These are phyloP conservation scores for Chaetothyriales sp. DNA, from an alignment of 2,329 filamentous ascomycete genomes.

Conservation along the genomic window DNA sequence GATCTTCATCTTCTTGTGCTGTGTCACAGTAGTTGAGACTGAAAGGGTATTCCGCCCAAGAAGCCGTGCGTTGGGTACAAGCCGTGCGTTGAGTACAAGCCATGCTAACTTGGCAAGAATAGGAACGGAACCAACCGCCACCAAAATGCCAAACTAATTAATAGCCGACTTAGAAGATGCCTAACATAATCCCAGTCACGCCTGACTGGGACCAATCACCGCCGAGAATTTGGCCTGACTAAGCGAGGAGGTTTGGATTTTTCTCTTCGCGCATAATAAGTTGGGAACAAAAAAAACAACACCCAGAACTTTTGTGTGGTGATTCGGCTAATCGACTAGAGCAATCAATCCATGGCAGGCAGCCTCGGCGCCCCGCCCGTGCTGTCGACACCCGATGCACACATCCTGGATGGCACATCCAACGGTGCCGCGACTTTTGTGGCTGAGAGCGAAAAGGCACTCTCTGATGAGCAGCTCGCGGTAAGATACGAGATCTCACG, in stretches of 20 bases:
- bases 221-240: neutral
- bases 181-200: no score
- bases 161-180: no score
- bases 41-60: no score
- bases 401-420: conserved; percentile 43
- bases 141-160: no score
- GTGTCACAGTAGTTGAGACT: no score
- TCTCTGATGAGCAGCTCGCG: conserved; percentile 56
- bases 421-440: conserved; percentile 22
- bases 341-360: conserved; percentile 6
- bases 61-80: no score
- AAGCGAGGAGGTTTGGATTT: neutral
- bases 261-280: neutral
- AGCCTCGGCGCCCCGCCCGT: conserved; percentile 38
- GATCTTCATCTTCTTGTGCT: no score
- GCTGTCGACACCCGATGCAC: conserved; percentile 49
- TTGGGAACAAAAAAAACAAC: neutral
- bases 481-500: conserved; percentile 73
- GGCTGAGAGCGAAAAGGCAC: conserved; percentile 12
- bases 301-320: neutral
- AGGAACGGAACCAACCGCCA: no score
- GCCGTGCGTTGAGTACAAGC: no score
- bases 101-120: no score
- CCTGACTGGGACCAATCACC: neutral
- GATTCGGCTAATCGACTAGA: neutral